A percentile compares a stretch with the other conserved stretches of the same genome.
These are phyloP conservation scores for Macaranga tanarius DNA, from an alignment of 441 rosid genomes.

Conservation along the genomic window DNA sequence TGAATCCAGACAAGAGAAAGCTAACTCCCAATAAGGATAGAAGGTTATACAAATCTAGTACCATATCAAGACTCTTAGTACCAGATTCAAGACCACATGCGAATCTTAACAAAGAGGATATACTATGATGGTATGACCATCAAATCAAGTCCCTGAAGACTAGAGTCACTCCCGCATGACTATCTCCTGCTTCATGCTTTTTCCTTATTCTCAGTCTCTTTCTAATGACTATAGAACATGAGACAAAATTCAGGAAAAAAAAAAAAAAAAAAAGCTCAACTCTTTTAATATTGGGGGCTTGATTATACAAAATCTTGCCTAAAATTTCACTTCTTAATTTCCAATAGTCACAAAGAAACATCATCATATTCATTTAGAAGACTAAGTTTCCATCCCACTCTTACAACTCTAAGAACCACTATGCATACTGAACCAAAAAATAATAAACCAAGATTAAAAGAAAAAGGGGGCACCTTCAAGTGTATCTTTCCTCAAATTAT, in stretches of 20 bases:
- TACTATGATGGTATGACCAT: too few relatives aligned
- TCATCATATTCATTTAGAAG: neutral
- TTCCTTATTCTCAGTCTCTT: too few relatives aligned
- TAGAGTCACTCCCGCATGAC: neutral
- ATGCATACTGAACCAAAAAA: neutral
- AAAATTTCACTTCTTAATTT: neutral
- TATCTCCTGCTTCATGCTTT: too few relatives aligned
- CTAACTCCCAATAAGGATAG: neutral
- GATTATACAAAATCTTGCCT: neutral
- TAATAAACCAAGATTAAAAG: neutral
- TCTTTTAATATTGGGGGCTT: neutral
- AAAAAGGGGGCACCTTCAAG: constrained; percentile 28
- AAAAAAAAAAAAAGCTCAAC: neutral
- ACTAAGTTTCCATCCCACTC: neutral
- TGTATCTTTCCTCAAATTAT: constrained; percentile 45
- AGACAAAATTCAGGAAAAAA: neutral
- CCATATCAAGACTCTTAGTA: neutral
- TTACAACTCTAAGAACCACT: neutral
- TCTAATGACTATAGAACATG: neutral
- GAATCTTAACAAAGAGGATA: neutral
- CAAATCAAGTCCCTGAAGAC: neutral
- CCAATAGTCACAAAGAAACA: neutral
- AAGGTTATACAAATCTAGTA: too few relatives aligned
- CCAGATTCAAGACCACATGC: neutral
- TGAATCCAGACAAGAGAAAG: neutral